Conservation (phyloP, 306 rosid species). For the Fagus crenata region DNA sequence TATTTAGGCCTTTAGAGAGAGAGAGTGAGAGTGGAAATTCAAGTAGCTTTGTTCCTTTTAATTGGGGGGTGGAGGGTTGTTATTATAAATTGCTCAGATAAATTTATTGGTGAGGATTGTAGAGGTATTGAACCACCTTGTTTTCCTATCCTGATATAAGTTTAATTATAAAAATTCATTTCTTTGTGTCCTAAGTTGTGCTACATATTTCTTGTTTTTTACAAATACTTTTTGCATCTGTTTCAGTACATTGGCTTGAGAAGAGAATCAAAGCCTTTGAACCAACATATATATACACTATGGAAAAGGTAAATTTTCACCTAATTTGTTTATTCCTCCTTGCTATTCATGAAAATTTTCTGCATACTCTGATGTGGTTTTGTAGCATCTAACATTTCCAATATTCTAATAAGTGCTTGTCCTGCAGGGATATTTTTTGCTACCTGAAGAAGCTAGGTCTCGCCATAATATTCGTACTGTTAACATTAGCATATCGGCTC, state of each 20-base stretch:
- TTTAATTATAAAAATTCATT: neutral
- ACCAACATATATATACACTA: constrained; percentile 85
- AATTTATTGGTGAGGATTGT: no score
- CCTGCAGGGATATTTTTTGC: constrained; percentile 84
- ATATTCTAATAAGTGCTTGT: constrained; percentile 14
- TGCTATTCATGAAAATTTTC: constrained; percentile 7
- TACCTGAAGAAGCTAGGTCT: constrained; percentile 90
- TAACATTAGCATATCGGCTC: constrained; percentile 88
- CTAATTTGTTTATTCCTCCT: constrained; percentile 9
- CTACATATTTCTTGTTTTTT: neutral
- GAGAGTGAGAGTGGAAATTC: no score
- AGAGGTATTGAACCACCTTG: no score
- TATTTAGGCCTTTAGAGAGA: no score
- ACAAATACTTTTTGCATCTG: constrained; percentile 13
- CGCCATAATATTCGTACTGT: constrained; percentile 79
- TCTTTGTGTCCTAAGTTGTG: neutral
- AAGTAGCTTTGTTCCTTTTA: no score
- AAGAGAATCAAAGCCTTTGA: constrained; percentile 78
- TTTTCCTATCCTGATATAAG: no score
- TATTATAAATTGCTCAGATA: no score
- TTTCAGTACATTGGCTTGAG: constrained; percentile 91
- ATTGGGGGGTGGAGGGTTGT: no score
- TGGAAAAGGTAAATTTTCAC: constrained; percentile 72
- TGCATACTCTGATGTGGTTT: constrained; percentile 1
- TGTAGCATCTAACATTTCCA: constrained; percentile 23